Percentiles rank a stretch among this genome's conserved stretches.
Conservation (phyloP, 2,329 filamentous ascomycete species). For the Drechslerella stenobrocha region DNA sequence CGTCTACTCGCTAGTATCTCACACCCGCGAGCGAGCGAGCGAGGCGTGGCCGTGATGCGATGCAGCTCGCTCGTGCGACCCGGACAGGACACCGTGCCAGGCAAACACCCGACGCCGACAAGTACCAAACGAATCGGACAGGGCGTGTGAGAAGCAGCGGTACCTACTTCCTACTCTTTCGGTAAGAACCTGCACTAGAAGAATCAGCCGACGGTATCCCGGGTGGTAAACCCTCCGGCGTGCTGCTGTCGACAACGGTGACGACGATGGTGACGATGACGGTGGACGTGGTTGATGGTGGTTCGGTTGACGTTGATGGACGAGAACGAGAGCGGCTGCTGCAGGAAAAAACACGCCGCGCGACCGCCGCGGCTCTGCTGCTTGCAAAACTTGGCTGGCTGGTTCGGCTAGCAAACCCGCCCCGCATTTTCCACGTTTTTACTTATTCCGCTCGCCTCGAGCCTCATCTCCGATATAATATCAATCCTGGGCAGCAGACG, state of each 20-base stretch:
- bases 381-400: constrained; percentile 4
- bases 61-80: too few species aligned
- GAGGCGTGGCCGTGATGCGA: too few species aligned
- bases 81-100: too few species aligned
- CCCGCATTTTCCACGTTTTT: constrained; percentile 24
- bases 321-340: neutral
- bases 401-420: constrained; percentile 31
- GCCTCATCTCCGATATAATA: too few species aligned
- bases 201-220: too few species aligned
- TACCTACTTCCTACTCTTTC: too few species aligned
- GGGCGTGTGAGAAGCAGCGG: too few species aligned
- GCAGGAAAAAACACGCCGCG: constrained; percentile 11
- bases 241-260: neutral
- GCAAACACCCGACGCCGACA: neutral
- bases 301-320: neutral
- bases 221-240: neutral
- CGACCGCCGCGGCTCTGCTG: neutral
- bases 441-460: constrained; percentile 17
- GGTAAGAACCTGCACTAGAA: too few species aligned
- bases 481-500: too few species aligned
- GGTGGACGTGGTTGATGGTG: neutral
- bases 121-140: neutral
- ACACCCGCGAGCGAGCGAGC: too few species aligned
- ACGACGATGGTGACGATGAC: neutral
- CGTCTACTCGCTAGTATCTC: too few species aligned